These are phyloP conservation scores for Salix koriyanagi DNA, from an alignment of 345 rosid genomes.

Conservation along the genomic window DNA sequence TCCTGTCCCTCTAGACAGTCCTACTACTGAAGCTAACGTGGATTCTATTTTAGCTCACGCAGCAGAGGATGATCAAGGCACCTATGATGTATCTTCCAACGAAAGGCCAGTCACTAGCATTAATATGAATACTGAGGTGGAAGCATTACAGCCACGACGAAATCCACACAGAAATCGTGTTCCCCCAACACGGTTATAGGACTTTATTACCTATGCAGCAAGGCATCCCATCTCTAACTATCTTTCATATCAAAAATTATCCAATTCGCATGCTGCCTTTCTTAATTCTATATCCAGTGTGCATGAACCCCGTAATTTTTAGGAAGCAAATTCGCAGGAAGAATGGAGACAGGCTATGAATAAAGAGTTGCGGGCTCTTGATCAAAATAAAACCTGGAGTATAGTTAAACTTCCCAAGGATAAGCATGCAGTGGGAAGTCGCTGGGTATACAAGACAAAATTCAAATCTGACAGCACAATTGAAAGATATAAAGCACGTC, in stretches of 20 bases:
- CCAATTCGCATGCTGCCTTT: neutral
- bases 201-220: neutral
- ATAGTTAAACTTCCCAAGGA: neutral
- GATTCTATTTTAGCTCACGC: too few species aligned
- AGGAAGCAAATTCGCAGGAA: neutral
- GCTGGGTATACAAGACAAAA: neutral
- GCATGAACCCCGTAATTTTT: neutral
- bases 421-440: neutral
- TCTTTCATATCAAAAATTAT: too few species aligned
- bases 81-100: too few species aligned
- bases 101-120: too few species aligned
- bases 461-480: neutral
- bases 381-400: neutral
- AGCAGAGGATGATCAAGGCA: too few species aligned
- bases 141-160: too few species aligned
- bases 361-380: neutral
- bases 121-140: too few species aligned
- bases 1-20: too few species aligned
- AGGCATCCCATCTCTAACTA: neutral
- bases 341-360: neutral
- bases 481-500: too few species aligned
- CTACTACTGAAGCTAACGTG: too few species aligned
- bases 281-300: neutral
- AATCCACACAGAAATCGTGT: accelerated
- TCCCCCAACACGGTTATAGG: too few species aligned